Percentiles rank a stretch among this genome's conserved stretches.
Evolutionary conservation across 805 yeast genomes (phyloP).

Genomic region (Deakozyma indianensis): DNA sequence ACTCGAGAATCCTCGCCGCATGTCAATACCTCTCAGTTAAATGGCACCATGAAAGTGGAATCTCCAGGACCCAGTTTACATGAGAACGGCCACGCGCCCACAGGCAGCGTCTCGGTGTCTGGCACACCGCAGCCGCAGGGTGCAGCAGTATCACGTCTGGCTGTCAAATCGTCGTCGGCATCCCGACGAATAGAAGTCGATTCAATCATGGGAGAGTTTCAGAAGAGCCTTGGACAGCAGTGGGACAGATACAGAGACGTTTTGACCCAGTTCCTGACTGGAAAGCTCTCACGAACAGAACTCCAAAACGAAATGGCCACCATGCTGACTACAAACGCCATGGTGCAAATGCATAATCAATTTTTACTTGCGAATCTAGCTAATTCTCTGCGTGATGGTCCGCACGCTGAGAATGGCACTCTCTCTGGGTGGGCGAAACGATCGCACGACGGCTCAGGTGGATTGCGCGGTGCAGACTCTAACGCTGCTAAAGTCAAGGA

Average conservation of each 20-base stretch:
- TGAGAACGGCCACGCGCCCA: no score
- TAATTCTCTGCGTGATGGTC: slow-evolving; percentile 66
- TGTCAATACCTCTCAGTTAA: not conserved
- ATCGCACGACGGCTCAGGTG: slow-evolving; percentile 11
- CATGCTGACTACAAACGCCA: slow-evolving; percentile 32
- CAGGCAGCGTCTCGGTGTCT: not conserved
- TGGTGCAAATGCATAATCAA: slow-evolving; percentile 65
- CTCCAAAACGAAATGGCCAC: slow-evolving; percentile 42
- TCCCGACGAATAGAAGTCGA: slow-evolving; percentile 43
- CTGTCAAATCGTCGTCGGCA: no score
- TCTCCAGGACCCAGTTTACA: not conserved
- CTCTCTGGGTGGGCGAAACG: slow-evolving; percentile 23
- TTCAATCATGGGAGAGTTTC: slow-evolving; percentile 55
- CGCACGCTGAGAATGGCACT: slow-evolving; percentile 33
- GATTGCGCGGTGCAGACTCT: slow-evolving; percentile 25
- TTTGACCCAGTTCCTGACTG: slow-evolving; percentile 59
- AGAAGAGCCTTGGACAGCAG: slow-evolving; percentile 52
- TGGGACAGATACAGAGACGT: slow-evolving; percentile 84
- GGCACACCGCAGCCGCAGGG: not conserved
- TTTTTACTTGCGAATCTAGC: slow-evolving; percentile 69
- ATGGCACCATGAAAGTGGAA: not conserved
- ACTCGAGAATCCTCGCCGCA: not conserved
- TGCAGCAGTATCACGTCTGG: no score
- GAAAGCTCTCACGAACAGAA: slow-evolving; percentile 67
- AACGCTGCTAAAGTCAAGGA: slow-evolving; percentile 26